phyloP scores from a whole-genome alignment of 225 moss, liverwort and hornwort genomes.

The Sphagnum contortum region DNA sequence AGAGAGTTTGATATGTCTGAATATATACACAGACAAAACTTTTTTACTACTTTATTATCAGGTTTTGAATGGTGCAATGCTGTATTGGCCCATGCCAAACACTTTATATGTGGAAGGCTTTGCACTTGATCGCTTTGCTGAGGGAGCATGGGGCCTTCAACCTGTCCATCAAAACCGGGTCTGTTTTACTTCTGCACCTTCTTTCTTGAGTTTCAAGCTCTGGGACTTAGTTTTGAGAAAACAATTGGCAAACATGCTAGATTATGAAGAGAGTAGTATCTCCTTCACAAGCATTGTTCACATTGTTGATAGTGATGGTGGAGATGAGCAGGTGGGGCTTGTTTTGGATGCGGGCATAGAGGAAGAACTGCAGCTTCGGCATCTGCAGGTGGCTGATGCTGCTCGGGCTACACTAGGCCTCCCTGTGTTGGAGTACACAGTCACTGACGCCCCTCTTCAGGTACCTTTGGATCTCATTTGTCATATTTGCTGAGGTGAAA shows the following conservation, averaged over 20 bases:
- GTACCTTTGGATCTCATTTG: constrained; percentile 13
- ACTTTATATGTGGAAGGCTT: constrained; percentile 86
- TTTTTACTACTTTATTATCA: constrained; percentile 9
- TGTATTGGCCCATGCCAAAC: constrained; percentile 85
- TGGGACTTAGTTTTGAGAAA: no score
- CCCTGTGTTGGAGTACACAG: constrained; percentile 69
- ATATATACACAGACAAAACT: no score
- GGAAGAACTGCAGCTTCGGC: constrained; percentile 68
- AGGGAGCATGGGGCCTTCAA: constrained; percentile 82
- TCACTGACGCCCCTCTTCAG: constrained; percentile 73
- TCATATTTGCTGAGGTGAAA: not conserved
- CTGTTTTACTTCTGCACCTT: constrained; percentile 1
- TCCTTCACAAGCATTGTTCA: no score
- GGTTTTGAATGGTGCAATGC: constrained; percentile 93
- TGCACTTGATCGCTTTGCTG: constrained; percentile 90
- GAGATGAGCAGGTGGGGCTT: constrained; percentile 60
- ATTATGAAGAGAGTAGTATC: no score
- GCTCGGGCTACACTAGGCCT: constrained; percentile 82
- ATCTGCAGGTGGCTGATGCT: constrained; percentile 89
- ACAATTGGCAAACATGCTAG: no score
- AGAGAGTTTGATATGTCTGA: no score
- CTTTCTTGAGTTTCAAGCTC: not conserved
- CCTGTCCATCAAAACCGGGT: constrained; percentile 95
- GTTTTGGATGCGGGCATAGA: constrained; percentile 80
- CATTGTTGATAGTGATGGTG: not conserved